A percentile compares a stretch with the other conserved stretches of the same genome.
Conservation (phyloP, 2,329 filamentous ascomycete genomes). For the Fusarium sp. region DNA sequence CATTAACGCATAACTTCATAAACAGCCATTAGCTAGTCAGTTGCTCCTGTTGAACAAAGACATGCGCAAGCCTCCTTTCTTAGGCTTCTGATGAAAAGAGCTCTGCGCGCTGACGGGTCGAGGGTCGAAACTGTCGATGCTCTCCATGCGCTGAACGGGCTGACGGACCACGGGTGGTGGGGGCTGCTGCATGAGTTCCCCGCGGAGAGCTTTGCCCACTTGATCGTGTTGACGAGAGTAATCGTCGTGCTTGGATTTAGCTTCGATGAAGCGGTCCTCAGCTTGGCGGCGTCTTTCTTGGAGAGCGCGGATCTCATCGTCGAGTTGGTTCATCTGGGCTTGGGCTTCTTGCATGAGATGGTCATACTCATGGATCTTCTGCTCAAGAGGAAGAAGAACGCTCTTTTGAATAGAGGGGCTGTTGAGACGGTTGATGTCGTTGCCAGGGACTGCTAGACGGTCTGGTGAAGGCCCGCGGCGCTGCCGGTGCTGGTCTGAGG, state of each 20-base stretch:
- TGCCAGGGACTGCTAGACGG: conserved; percentile 26
- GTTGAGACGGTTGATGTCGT: conserved; percentile 53
- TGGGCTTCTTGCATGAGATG: conserved; percentile 54
- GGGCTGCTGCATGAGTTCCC: conserved; percentile 44
- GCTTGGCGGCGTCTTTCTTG: conserved; percentile 53
- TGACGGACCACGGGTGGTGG: conserved; percentile 5
- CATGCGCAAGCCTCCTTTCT: conserved; percentile 33
- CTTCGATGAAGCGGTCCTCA: conserved; percentile 54
- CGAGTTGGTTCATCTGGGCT: conserved; percentile 53
- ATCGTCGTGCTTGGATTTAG: conserved; percentile 56
- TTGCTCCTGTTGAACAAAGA: conserved; percentile 34
- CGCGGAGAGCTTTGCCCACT: conserved; percentile 54
- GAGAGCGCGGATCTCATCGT: conserved; percentile 54
- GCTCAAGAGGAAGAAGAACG: conserved; percentile 56
- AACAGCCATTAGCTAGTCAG: conserved; percentile 2
- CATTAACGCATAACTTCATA: conserved; percentile 34
- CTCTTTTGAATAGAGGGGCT: conserved; percentile 55
- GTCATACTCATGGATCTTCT: conserved; percentile 56
- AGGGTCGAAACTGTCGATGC: conserved; percentile 37
- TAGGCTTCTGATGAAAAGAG: conserved; percentile 31
- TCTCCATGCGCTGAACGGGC: conserved; percentile 35
- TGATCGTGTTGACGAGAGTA: conserved; percentile 54
- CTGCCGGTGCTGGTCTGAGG: conserved; percentile 28
- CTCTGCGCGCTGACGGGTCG: conserved; percentile 36
- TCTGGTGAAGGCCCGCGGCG: conserved; percentile 31